Percentiles rank a stretch among this genome's conserved stretches.
phyloP scores from a whole-genome alignment of 2,329 filamentous ascomycete genomes.

The Aspergillus ustus region DNA sequence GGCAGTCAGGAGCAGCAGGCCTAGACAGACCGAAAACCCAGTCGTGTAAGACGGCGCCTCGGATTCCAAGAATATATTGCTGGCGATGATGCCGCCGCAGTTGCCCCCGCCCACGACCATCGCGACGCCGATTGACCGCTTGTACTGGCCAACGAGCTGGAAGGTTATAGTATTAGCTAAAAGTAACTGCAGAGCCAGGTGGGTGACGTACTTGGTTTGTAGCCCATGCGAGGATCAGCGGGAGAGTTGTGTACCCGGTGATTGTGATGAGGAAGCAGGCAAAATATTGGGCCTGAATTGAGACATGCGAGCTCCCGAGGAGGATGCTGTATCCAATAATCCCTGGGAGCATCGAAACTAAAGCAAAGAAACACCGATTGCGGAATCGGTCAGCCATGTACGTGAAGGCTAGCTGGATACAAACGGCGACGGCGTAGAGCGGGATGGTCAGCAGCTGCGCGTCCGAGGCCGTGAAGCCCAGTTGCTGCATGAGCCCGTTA shows the following conservation, averaged over 20 bases:
- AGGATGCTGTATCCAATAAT: slow-evolving; percentile 62
- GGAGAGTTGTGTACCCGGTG: slow-evolving; percentile 60
- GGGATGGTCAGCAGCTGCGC: slow-evolving; percentile 58
- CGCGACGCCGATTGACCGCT: slow-evolving; percentile 58
- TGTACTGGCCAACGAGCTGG: slow-evolving; percentile 53
- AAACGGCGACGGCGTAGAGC: slow-evolving; percentile 67
- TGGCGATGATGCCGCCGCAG: slow-evolving; percentile 40
- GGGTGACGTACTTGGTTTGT: slow-evolving; percentile 2
- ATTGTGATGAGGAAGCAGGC: slow-evolving; percentile 60
- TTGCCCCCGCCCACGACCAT: slow-evolving; percentile 52
- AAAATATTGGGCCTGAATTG: slow-evolving; percentile 58
- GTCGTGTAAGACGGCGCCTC: slow-evolving; percentile 36
- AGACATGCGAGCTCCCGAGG: slow-evolving; percentile 52
- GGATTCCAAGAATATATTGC: slow-evolving; percentile 36
- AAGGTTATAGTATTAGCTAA: neutral
- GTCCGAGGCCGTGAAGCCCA: slow-evolving; percentile 60
- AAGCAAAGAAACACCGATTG: slow-evolving; percentile 60
- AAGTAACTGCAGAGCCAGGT: neutral
- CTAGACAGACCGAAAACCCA: slow-evolving; percentile 35
- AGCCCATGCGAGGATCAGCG: slow-evolving; percentile 59
- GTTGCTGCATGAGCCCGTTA: slow-evolving; percentile 34
- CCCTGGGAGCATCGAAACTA: slow-evolving; percentile 55
- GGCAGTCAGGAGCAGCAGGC: slow-evolving; percentile 41
- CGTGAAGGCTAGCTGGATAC: slow-evolving; percentile 57
- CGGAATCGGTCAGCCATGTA: slow-evolving; percentile 56